Percentiles rank a stretch among this genome's conserved stretches.
Evolutionary conservation across 495 filamentous ascomycete species (phyloP).

Genomic region (Recurvomyces mirabilis): DNA sequence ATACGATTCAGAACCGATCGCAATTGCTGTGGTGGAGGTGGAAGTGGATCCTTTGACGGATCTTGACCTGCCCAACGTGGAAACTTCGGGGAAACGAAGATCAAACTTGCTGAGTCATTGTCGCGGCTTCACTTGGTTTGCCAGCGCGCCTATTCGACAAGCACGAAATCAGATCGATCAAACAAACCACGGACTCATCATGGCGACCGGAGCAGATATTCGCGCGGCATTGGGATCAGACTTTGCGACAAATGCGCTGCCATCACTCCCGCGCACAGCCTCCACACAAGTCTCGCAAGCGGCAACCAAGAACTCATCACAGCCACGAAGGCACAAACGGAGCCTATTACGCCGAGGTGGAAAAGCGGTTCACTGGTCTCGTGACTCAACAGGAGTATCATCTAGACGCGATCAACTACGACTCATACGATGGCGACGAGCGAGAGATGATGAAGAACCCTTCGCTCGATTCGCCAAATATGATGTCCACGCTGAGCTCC

Average conservation of each 20-base stretch:
- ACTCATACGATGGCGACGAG: not conserved
- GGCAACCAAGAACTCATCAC: not conserved
- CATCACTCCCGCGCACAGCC: not conserved
- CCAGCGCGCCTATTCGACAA: no score
- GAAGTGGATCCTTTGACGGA: no score
- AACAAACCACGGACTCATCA: no score
- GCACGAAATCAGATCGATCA: no score
- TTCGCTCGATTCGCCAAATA: constrained; percentile 53
- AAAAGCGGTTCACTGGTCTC: not conserved
- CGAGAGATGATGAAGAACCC: not conserved
- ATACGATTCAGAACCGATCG: no score
- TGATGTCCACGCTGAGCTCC: constrained; percentile 63
- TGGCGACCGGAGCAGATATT: not conserved
- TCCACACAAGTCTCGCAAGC: not conserved
- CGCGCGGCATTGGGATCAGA: not conserved
- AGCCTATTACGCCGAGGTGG: not conserved
- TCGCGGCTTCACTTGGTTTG: no score
- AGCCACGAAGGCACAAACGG: not conserved
- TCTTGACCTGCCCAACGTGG: no score
- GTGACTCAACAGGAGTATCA: not conserved
- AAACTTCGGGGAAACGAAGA: no score
- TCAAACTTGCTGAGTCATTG: no score
- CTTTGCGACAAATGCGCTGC: not conserved
- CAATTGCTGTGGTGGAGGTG: no score
- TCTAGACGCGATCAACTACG: not conserved